Evolutionary conservation across 495 filamentous ascomycete genomes (phyloP).

Genomic region (Letharia lupina): DNA sequence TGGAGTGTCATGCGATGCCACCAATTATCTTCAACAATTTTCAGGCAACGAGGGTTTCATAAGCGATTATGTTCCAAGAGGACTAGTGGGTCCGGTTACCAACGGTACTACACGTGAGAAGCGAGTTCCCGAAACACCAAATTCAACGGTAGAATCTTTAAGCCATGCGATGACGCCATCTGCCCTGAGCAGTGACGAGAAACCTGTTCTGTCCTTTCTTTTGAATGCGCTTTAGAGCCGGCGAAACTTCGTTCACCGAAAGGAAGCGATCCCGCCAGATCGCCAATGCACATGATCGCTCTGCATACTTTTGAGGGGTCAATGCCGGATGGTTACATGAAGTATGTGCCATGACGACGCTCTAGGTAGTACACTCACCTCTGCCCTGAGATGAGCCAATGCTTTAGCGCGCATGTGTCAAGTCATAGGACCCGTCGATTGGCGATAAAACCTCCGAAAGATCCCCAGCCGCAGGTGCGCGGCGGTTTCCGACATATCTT

Average conservation of each 20-base stretch:
- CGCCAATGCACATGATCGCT: not conserved
- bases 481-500: not conserved
- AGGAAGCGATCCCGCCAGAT: not conserved
- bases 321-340: not conserved
- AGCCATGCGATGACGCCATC: not conserved
- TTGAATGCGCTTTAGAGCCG: not conserved
- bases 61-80: not conserved
- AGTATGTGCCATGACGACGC: conserved; percentile 1
- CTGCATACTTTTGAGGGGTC: not conserved
- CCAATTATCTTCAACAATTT: not conserved
- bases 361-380: not conserved
- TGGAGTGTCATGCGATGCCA: not conserved
- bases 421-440: not conserved
- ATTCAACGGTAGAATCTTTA: too few relatives aligned
- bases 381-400: not conserved
- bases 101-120: not conserved
- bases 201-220: not conserved
- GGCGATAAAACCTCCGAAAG: not conserved
- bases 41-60: not conserved
- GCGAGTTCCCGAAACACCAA: not conserved
- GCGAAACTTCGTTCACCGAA: not conserved
- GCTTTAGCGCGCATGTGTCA: not conserved
- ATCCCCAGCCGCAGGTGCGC: not conserved
- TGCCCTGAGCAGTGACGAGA: not conserved
- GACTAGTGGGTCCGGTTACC: not conserved